phyloP scores from a whole-genome alignment of 176 grass and related monocot species.

The Bonia amplexicaulis region DNA sequence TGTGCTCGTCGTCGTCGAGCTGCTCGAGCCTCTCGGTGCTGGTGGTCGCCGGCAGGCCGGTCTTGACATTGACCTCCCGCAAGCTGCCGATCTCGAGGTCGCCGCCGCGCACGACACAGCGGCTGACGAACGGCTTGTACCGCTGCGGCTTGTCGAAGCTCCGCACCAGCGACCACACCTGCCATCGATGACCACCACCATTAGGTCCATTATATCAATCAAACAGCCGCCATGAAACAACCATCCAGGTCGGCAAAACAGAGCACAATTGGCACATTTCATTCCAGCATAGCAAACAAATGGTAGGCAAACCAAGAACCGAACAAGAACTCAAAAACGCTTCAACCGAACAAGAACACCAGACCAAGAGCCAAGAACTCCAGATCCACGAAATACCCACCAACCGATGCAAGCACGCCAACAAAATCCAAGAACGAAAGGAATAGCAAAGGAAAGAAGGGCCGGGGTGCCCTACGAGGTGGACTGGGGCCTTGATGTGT shows the following conservation, averaged over 20 bases:
- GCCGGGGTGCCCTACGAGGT: slow-evolving; percentile 45
- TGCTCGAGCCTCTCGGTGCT: slow-evolving; percentile 69
- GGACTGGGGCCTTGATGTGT: slow-evolving; percentile 76
- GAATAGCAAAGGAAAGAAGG: not conserved
- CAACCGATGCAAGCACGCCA: not conserved
- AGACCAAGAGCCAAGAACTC: not conserved
- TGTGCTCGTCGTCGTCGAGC: slow-evolving; percentile 74
- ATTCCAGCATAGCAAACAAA: not conserved
- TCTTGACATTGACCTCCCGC: slow-evolving; percentile 76
- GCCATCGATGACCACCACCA: slow-evolving; percentile 4
- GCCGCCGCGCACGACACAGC: slow-evolving; percentile 67
- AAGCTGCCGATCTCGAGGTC: slow-evolving; percentile 70
- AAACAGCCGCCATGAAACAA: not conserved
- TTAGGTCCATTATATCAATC: not conserved
- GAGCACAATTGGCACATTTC: not conserved
- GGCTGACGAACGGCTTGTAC: slow-evolving; percentile 85
- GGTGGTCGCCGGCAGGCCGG: slow-evolving; percentile 77
- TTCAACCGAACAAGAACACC: not conserved
- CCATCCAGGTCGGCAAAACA: not conserved
- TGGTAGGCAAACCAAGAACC: not conserved
- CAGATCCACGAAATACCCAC: slow-evolving; percentile 33
- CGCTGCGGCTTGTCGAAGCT: slow-evolving; percentile 90
- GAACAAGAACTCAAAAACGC: not conserved
- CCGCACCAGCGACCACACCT: slow-evolving; percentile 87
- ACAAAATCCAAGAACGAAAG: not conserved